Evolutionary conservation across 2,329 filamentous ascomycete species (phyloP), one percentile per base, ranked within the genome.

Genomic region (Trichoderma sp.): DNA sequence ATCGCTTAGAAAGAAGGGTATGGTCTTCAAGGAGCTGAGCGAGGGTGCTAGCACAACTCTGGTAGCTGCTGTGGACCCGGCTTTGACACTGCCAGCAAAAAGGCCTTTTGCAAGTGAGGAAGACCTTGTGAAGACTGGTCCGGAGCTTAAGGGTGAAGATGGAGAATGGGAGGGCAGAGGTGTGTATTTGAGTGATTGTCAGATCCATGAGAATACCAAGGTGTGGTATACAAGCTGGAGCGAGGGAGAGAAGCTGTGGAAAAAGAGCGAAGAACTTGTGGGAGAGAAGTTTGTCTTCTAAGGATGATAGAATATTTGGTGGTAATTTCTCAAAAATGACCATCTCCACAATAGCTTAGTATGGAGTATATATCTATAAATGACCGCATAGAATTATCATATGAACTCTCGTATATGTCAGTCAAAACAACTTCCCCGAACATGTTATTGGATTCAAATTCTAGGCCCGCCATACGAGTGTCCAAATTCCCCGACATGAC

Each of bases 151-250:
- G 7, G 63, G 63, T 9, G 63, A 65, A 10, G 52, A 65, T 48
- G 63, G 63, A 39, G 52, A 65, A 15, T 65, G 63, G 63, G 63
- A 65, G 5, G 63, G 63, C 2, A 65, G 63, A 37, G 63, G 63
- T 2, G 63, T 65, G 63, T 65, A 27, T 27, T 4, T 65, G 63
- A 56, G 37, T 5, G 63, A 65, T 8, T 65, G 63, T 4, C 63
- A 65, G 37, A 29, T 65, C 29, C 22, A 19, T 5, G 63, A 57
- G 7, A 42, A 25, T 17, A 19, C 37, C 10, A 65, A 57, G 52
- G 27, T 57, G 29, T 65, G 63, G 63, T 35, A 17, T 13, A 57
- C 52, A 4, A 65, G 63, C 13, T 65, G 63, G 63, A 48, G 50
- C 17, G 22, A 65, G 19, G 63, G n/a, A 7, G 52, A 65, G 37